phyloP scores from a whole-genome alignment of 2,329 filamentous ascomycete genomes.

The Hortaea werneckii region DNA sequence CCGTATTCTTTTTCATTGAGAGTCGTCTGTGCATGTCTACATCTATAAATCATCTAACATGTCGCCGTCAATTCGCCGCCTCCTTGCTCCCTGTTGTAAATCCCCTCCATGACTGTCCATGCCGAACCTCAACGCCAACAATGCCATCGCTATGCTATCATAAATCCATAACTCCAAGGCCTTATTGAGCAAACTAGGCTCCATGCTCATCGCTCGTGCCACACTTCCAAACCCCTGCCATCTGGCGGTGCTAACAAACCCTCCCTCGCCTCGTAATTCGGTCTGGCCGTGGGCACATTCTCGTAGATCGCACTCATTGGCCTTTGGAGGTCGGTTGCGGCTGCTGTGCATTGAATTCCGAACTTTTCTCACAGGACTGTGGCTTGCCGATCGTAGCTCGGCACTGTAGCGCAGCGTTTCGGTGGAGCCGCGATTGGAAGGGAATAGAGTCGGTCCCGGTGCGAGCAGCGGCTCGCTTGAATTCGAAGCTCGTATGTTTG shows the following conservation, averaged over 20 bases:
- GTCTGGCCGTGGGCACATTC: background rate
- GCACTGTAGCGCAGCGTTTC: background rate
- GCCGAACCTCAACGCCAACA: no score
- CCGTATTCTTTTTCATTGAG: no score
- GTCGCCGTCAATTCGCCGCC: no score
- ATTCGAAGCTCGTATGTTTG: background rate
- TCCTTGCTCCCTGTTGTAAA: no score
- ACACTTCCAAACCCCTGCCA: no score
- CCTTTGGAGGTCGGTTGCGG: slow-evolving; percentile 2
- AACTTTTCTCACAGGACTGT: background rate
- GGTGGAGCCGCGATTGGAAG: background rate
- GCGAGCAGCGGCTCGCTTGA: background rate
- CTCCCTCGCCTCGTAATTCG: background rate
- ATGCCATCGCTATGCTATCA: no score
- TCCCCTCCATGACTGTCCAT: no score
- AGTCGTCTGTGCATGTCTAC: no score
- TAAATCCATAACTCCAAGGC: no score
- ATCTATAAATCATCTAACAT: no score
- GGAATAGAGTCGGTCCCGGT: background rate
- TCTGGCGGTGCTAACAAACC: background rate
- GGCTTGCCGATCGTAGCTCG: background rate
- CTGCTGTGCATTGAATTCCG: background rate
- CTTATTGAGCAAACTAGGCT: no score
- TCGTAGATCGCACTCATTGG: slow-evolving; percentile 5
- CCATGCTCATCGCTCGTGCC: no score